Base-by-base conservation (phyloP, 1,284 basidiomycete genomes). In the Pterula multifida region DNA sequence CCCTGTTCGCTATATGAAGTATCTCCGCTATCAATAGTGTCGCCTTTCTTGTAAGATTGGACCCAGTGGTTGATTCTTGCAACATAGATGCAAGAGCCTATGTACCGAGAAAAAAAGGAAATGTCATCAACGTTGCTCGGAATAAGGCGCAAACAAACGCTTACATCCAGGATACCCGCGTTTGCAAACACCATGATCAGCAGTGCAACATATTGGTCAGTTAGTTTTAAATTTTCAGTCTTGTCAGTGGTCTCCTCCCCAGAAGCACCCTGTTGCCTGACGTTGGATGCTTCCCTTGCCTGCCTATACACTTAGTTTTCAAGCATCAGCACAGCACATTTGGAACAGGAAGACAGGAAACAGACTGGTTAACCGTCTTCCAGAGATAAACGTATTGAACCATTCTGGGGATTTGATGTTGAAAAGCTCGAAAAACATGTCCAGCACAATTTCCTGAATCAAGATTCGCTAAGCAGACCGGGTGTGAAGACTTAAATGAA, bases 121-220 rank as follows among this genome's bases (percentile, higher is more conserved):
- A 42, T 42, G 28, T 35, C 32, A 50, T 48, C 11, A 39, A 15
- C 3, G 35, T 35, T 22, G 17, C 36, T 22, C 17, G 3, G 6
- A 32, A 44, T 45, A 25, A 11, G n/a, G n/a, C 2, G 23, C 42
- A 39, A 23, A 32, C 9, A 3, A 24, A 63, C 78, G 56, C n/a
- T n/a, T 55, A 92, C 91, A 63, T 94, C 90, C 36, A 92, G 68
- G 1, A 98, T 68, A 6, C 94, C 95, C 1, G 89, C 85, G 56
- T 94, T 86, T 13, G 86, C 80, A 53, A 98, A 83, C 3, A 97
- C 78, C 12, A 90, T 73, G 4, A 98, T 74, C 2, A 98, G 69
- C n/a, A 99, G 71, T 0, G 88, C 86, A 44, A 95, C 79, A 61
- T 92, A 99, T 60, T 98, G 95, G 60, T 98, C 93, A 2, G 92